Evolutionary conservation across 2,329 filamentous ascomycete species (phyloP).

Genomic region (Calonectria multiphialidica): DNA sequence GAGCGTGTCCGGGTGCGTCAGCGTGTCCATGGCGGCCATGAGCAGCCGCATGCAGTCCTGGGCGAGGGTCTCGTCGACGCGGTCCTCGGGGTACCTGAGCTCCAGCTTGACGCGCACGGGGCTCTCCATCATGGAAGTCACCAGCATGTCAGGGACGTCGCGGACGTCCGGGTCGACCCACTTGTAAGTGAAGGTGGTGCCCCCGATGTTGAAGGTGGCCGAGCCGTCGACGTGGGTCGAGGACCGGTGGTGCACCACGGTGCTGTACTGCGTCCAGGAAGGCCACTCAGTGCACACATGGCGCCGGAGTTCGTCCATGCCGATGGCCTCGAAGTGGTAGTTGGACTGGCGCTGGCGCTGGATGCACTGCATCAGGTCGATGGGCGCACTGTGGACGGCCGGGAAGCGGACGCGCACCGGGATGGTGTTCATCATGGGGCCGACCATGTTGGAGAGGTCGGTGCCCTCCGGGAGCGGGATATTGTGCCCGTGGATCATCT

Average conservation of each 20-base stretch:
- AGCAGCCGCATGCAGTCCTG: slow-evolving; percentile 60
- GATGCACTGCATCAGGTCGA: slow-evolving; percentile 62
- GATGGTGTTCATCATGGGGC: slow-evolving; percentile 60
- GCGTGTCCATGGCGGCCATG: slow-evolving; percentile 57
- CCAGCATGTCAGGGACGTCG: slow-evolving; percentile 59
- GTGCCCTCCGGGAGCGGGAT: slow-evolving; percentile 58
- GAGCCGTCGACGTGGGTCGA: slow-evolving; percentile 48
- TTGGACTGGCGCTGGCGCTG: slow-evolving; percentile 62
- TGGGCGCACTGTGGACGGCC: slow-evolving; percentile 56
- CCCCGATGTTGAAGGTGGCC: slow-evolving; percentile 58
- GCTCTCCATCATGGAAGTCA: slow-evolving; percentile 54
- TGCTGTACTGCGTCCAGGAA: slow-evolving; percentile 66
- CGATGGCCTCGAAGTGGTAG: slow-evolving; percentile 63
- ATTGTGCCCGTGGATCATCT: slow-evolving; percentile 63
- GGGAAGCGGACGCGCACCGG: slow-evolving; percentile 63
- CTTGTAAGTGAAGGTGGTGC: slow-evolving; percentile 58
- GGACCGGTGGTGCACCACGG: slow-evolving; percentile 63
- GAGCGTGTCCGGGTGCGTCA: slow-evolving; percentile 60
- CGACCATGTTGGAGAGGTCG: slow-evolving; percentile 67
- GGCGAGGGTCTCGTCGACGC: slow-evolving; percentile 56
- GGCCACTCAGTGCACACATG: slow-evolving; percentile 65
- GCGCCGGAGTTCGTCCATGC: slow-evolving; percentile 63
- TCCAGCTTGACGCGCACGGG: slow-evolving; percentile 55
- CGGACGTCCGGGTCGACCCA: slow-evolving; percentile 55
- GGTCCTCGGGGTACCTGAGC: slow-evolving; percentile 60